Conservation (phyloP, 148 eudicot species). For the Linanthus parryae region DNA sequence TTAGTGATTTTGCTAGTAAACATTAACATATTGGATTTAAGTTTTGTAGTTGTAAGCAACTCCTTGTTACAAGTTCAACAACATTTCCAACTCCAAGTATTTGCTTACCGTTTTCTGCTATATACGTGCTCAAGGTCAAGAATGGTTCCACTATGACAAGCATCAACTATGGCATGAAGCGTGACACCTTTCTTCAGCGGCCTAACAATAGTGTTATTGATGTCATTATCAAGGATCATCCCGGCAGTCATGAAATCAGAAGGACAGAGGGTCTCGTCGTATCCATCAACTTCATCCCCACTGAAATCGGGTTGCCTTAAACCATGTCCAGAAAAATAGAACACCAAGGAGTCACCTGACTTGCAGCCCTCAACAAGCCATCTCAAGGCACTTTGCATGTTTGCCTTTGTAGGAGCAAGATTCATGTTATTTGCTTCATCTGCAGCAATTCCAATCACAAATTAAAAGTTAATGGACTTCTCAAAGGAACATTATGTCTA, state of each 20-base stretch:
- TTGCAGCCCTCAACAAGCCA: constrained; percentile 41
- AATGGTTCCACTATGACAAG: constrained; percentile 49
- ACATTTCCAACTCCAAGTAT: too few relatives aligned
- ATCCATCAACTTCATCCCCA: constrained; percentile 43
- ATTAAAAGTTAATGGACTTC: too few relatives aligned
- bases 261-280: constrained; percentile 37
- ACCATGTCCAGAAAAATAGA: constrained; percentile 46
- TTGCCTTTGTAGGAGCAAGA: constrained; percentile 30
- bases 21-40: too few relatives aligned
- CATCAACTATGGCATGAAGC: constrained; percentile 38
- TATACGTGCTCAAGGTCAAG: constrained; percentile 37
- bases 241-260: constrained; percentile 32
- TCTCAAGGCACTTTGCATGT: constrained; percentile 26
- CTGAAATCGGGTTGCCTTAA: constrained; percentile 15
- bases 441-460: too few relatives aligned
- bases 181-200: constrained; percentile 37
- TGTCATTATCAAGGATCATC: constrained; percentile 34
- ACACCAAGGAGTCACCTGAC: constrained; percentile 44
- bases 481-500: too few relatives aligned
- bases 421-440: constrained; percentile 29
- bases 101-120: constrained; percentile 25
- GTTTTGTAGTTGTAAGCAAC: too few relatives aligned
- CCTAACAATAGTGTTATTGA: constrained; percentile 32
- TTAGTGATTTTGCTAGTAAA: constrained; percentile 23
- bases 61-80: too few relatives aligned